These are phyloP conservation scores for Gymnopilus dilepis DNA, from an alignment of 768 basidiomycete genomes.

Conservation along the genomic window DNA sequence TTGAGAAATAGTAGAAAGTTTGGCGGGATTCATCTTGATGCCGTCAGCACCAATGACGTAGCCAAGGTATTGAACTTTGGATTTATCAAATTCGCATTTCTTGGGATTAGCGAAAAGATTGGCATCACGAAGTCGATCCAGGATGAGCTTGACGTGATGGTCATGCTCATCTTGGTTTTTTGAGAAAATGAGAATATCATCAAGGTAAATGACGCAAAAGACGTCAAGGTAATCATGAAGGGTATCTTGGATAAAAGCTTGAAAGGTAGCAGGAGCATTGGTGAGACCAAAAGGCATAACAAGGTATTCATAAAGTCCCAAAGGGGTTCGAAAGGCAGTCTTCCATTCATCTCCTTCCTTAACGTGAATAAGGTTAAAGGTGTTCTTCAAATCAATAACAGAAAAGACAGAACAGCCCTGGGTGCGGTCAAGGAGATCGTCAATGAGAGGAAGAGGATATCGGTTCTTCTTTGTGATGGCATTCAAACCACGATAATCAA, in stretches of 20 bases:
- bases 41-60: slow-evolving; percentile 34
- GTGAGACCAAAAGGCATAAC: slow-evolving; percentile 48
- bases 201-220: slow-evolving; percentile 46
- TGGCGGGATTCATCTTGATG: slow-evolving; percentile 41
- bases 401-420: background rate
- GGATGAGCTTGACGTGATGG: slow-evolving; percentile 35
- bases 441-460: slow-evolving; percentile 21
- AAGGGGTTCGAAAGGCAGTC: slow-evolving; percentile 44
- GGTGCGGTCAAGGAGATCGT: background rate
- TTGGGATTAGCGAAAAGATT: slow-evolving; percentile 40
- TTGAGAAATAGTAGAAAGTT: slow-evolving; percentile 38
- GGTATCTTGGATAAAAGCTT: slow-evolving; percentile 46
- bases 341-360: slow-evolving; percentile 45
- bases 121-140: slow-evolving; percentile 33
- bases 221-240: slow-evolving; percentile 43
- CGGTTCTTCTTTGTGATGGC: slow-evolving; percentile 35
- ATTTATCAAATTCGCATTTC: slow-evolving; percentile 44
- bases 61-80: slow-evolving; percentile 47
- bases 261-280: slow-evolving; percentile 50
- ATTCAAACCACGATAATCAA: slow-evolving; percentile 41
- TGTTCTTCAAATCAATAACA: background rate
- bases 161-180: slow-evolving; percentile 37
- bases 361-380: too few relatives aligned
- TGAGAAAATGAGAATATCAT: slow-evolving; percentile 51
- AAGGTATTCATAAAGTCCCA: slow-evolving; percentile 40